Evolutionary conservation across 2,329 filamentous ascomycete species (phyloP).

Genomic region (Colletotrichum camelliae): DNA sequence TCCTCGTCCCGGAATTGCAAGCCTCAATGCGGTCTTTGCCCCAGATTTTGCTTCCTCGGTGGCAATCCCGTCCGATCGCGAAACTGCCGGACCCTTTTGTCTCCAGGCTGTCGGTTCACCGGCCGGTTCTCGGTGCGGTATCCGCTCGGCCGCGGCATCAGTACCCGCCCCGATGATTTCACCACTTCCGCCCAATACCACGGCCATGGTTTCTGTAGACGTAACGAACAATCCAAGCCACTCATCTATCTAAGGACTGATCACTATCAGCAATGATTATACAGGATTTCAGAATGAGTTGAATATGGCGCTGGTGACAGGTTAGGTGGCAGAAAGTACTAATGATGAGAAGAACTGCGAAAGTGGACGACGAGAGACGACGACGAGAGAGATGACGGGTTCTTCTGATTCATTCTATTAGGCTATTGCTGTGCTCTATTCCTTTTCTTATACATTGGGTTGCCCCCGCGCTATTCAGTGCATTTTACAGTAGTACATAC

Average conservation of each 20-base stretch:
- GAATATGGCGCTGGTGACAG: neutral
- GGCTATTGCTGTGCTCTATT: neutral
- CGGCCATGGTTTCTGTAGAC: neutral
- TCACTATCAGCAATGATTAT: neutral
- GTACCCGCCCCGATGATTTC: slow-evolving; percentile 12
- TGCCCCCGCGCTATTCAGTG: neutral
- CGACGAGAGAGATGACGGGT: neutral
- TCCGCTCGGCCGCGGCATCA: slow-evolving; percentile 17
- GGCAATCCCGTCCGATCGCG: slow-evolving; percentile 7
- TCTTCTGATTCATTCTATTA: neutral
- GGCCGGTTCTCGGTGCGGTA: slow-evolving; percentile 16
- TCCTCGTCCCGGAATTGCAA: slow-evolving; percentile 4
- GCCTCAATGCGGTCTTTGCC: slow-evolving; percentile 1
- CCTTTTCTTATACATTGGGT: neutral
- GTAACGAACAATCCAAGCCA: neutral
- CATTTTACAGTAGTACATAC: neutral
- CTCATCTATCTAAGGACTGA: neutral
- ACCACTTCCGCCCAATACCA: neutral
- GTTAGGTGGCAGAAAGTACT: neutral
- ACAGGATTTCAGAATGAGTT: neutral
- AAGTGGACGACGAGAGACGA: neutral
- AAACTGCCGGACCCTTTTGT: neutral
- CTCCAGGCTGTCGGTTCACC: slow-evolving; percentile 13
- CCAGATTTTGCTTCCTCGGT: slow-evolving; percentile 14
- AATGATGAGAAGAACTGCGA: neutral